phyloP scores from a whole-genome alignment of 176 grass and related monocot species.

The Alloteropsis semialata region DNA sequence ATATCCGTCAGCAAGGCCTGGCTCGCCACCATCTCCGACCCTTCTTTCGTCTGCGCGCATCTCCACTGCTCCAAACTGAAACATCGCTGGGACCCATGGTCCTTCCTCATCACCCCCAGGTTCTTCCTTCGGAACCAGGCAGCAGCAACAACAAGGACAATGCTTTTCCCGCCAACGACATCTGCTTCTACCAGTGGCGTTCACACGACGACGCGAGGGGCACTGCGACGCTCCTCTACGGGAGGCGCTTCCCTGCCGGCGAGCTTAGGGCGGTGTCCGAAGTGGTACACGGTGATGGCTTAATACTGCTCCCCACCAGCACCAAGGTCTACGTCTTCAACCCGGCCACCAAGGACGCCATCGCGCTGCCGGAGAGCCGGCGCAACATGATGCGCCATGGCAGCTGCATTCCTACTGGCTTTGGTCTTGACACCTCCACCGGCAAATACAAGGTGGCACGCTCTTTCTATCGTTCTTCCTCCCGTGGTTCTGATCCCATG shows the following conservation, averaged over 20 bases:
- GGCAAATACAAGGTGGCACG: conserved; percentile 16
- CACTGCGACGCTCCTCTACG: not conserved
- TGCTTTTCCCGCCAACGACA: not conserved
- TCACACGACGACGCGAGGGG: not conserved
- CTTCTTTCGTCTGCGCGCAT: not conserved
- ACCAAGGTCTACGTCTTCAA: conserved; percentile 1
- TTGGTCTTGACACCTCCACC: not conserved
- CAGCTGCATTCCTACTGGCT: not conserved
- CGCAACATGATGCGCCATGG: not conserved
- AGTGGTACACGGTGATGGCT: conserved; percentile 10
- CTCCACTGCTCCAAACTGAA: not conserved
- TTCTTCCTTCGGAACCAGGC: not conserved
- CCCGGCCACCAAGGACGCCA: conserved; percentile 2
- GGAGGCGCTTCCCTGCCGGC: not conserved
- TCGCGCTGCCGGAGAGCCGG: not conserved
- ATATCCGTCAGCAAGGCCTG: conserved; percentile 9
- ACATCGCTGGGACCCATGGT: not conserved
- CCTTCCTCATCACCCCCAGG: not conserved
- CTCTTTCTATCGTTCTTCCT: not conserved
- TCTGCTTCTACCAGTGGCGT: not conserved
- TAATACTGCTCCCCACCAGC: not conserved
- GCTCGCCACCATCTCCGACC: not conserved
- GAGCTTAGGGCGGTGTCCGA: not conserved
- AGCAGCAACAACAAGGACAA: too few relatives aligned
- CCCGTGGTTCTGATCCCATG: not conserved